Evolutionary conservation across 257 asterid genomes (phyloP).

Genomic region (Verbena officinalis): DNA sequence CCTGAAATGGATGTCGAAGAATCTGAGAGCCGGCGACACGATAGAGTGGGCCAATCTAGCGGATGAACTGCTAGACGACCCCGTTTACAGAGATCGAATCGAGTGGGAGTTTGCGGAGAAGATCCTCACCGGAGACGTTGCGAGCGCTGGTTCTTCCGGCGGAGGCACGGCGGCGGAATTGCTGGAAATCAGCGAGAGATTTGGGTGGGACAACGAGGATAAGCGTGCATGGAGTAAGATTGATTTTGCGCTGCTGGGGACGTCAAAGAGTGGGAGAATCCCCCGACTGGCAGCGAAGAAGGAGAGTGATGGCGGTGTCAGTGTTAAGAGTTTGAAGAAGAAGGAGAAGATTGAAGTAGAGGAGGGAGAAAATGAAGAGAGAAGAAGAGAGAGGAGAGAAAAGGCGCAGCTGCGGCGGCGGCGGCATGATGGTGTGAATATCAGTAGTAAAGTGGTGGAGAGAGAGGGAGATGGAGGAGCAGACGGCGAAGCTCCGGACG

Average conservation of each 20-base stretch:
- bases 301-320: neutral
- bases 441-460: no score
- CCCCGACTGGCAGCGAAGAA: slow-evolving; percentile 44
- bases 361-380: no score
- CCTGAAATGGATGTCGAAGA: slow-evolving; percentile 77
- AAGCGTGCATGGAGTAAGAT: slow-evolving; percentile 70
- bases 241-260: slow-evolving; percentile 72
- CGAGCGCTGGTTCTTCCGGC: slow-evolving; percentile 9
- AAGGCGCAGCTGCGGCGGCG: no score
- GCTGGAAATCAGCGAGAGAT: slow-evolving; percentile 69
- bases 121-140: slow-evolving; percentile 56
- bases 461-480: no score
- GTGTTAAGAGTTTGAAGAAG: no score
- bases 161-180: slow-evolving; percentile 36
- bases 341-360: no score
- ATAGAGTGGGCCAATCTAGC: slow-evolving; percentile 83
- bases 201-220: slow-evolving; percentile 83
- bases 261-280: slow-evolving; percentile 62
- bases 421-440: no score
- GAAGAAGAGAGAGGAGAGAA: no score
- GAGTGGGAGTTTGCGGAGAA: slow-evolving; percentile 88
- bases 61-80: slow-evolving; percentile 73
- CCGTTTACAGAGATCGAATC: slow-evolving; percentile 70
- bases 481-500: no score
- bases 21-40: slow-evolving; percentile 68